These are phyloP conservation scores for Zymoseptoria passerinii DNA, from an alignment of 2,329 filamentous ascomycete genomes.

Conservation along the genomic window DNA sequence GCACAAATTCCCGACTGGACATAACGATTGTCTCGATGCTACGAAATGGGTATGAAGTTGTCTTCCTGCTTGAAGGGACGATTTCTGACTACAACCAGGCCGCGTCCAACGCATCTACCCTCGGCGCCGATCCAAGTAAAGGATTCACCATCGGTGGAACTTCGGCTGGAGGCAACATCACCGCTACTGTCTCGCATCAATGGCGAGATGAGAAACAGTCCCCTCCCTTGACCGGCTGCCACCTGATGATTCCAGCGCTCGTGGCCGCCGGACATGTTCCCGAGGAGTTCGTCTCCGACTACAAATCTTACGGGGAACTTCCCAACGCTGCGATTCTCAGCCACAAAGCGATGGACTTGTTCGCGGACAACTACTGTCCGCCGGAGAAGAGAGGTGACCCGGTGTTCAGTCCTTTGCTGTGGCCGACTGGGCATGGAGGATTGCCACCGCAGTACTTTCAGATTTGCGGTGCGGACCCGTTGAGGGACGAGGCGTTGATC, in stretches of 20 bases:
- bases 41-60: conserved; percentile 33
- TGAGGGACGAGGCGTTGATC: conserved; percentile 43
- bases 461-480: conserved; percentile 42
- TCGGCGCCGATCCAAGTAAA: conserved; percentile 35
- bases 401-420: conserved; percentile 25
- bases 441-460: conserved; percentile 41
- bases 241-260: conserved; percentile 41
- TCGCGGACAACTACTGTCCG: conserved; percentile 15
- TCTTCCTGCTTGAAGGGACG: not conserved
- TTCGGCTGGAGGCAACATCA: conserved; percentile 46
- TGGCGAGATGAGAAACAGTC: conserved; percentile 35
- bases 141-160: conserved; percentile 46
- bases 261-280: conserved; percentile 36
- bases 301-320: conserved; percentile 32
- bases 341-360: conserved; percentile 17
- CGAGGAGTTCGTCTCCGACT: conserved; percentile 32
- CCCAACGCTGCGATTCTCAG: conserved; percentile 20
- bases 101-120: conserved; percentile 19
- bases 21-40: conserved; percentile 43
- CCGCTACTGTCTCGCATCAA: conserved; percentile 39
- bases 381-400: conserved; percentile 24
- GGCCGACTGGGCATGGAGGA: conserved; percentile 28
- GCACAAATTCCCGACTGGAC: conserved; percentile 40
- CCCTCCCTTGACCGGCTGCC: conserved; percentile 39
- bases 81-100: conserved; percentile 27